Conservation (phyloP, 2,329 filamentous ascomycete species). For the Lecanoromycetidae sp. region DNA sequence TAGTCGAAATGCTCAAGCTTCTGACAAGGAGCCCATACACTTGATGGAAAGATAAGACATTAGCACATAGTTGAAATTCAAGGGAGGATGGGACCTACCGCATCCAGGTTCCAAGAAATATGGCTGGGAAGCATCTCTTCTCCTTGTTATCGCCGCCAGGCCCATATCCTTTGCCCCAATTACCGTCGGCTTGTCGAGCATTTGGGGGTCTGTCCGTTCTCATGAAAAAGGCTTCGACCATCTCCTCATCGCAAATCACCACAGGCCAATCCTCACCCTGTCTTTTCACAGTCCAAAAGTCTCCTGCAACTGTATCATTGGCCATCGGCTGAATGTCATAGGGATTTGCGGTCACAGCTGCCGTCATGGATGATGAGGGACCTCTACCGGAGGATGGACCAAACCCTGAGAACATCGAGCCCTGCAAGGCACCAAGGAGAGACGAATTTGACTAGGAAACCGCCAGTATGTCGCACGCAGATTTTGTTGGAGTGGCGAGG, state of each 20-base stretch:
- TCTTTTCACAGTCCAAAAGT: neutral
- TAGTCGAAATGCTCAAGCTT: neutral
- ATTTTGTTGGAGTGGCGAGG: too few species aligned
- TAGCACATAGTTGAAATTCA: neutral
- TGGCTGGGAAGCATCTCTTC: neutral
- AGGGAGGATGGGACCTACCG: neutral
- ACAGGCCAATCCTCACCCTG: slow-evolving; percentile 12
- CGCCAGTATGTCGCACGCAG: too few species aligned
- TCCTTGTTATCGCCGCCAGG: neutral
- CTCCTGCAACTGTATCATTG: neutral
- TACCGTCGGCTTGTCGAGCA: slow-evolving; percentile 10
- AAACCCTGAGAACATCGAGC: too few species aligned
- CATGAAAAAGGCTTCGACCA: slow-evolving; percentile 4
- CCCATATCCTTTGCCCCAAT: slow-evolving; percentile 3
- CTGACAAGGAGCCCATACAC: slow-evolving; percentile 1
- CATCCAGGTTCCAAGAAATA: neutral
- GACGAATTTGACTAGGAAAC: too few species aligned
- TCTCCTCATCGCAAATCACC: slow-evolving; percentile 14
- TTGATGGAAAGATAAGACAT: neutral
- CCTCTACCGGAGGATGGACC: too few species aligned
- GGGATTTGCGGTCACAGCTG: neutral
- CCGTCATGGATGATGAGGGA: too few species aligned
- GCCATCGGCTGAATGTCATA: neutral
- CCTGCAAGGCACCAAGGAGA: too few species aligned
- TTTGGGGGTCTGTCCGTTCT: neutral